Base-by-base conservation (phyloP, 2,329 filamentous ascomycete genomes). In the Aspergillus sp. region DNA sequence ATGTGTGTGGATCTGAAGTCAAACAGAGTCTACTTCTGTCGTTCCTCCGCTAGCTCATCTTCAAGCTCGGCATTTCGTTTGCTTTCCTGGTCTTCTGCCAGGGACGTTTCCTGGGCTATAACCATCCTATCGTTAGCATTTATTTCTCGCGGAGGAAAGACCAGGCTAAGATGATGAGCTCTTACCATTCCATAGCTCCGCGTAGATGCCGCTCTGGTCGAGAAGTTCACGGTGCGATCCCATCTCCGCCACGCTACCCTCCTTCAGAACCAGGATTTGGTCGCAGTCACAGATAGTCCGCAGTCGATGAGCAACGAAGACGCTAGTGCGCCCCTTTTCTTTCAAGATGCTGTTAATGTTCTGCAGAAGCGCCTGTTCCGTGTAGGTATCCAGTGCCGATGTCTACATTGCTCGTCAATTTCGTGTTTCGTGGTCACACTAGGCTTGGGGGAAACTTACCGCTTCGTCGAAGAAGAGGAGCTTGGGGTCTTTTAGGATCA, bases 391-490 rank as follows among this genome's bases (percentile, higher is more conserved):
- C 36, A 97, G 81, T 1, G 94, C 93, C 52, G 90, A 94, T 0
- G 93, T 97, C 68, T 85, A 57, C 32, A 55, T 49, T 45, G 14
- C 22, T 18, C 6, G 58, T 57, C 49, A 49, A 45, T 49, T 62
- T 50, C 56, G 54, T 45, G n/a, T 16, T 20, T 20, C 20, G 2
- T 20, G 20, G 2, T 47, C 11, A 20, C 24, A 11, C 2, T 10
- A 3, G 18, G 47, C n/a, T 9, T 2, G 39, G 45, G 54, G 26
- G 60, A 45, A 22, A 80, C 82, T 66, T 78, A 85, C 83, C 52
- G 93, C 94, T 81, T 97, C 93, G 66, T 97, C 93, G 68, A 97
- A 97, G 83, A 97, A 97, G 0, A 97, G 80, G 29, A 97, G 78
- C 1, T 92, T 91, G 3, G 93, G 92, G 65, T 97, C 91, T 75